Base-by-base conservation (phyloP, 495 filamentous ascomycete genomes). In the Trichoderma erinaceum region DNA sequence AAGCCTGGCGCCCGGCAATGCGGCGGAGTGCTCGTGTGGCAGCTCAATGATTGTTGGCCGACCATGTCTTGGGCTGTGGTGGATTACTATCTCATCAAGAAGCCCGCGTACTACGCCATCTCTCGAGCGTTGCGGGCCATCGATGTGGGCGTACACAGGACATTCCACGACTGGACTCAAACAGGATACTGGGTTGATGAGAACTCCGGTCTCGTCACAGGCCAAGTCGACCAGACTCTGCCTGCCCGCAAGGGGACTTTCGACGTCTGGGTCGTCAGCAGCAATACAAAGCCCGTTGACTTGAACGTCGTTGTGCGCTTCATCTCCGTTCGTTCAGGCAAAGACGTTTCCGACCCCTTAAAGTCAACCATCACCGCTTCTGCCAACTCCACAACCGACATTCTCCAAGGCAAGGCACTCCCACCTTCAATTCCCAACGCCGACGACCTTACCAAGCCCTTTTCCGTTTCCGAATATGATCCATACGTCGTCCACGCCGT, bases 1-100 rank as follows among this genome's bases (percentile, higher is more conserved):
- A 74, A 75, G 12, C 74, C 73, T 8, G 87, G 86, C n/a, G 79
- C 84, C 69, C 84, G 90, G 68, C 72, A 77, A 21, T 96, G 93
- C 72, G 88, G 89, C 61, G 93, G 93, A 16, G 90, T 89, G 16
- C 78, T 97, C n/a, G 87, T 95, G 1, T 97, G 93, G 93, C 93
- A 97, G 75, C 75, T 95, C 58, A 97, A 96, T 69, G 93, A 97
- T 77, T 93, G 90, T 76, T 97, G 91, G 92, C 91, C 92, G 1
- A 87, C 85, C 8, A 92, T 88, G 68, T 90, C 86, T 4, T 91
- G 90, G 90, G 83, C 90, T 1, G 86, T 95, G 58, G 87, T 87
- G 8, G 92, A 96, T 74, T 92, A 92, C 72, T 89, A 87, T 73
- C 78, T 89, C 64, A 81, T 90, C 10, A 88, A 87, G 29, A 96